Conservation (phyloP, 305 asterid species). For the Fraxinus angustifolia region DNA sequence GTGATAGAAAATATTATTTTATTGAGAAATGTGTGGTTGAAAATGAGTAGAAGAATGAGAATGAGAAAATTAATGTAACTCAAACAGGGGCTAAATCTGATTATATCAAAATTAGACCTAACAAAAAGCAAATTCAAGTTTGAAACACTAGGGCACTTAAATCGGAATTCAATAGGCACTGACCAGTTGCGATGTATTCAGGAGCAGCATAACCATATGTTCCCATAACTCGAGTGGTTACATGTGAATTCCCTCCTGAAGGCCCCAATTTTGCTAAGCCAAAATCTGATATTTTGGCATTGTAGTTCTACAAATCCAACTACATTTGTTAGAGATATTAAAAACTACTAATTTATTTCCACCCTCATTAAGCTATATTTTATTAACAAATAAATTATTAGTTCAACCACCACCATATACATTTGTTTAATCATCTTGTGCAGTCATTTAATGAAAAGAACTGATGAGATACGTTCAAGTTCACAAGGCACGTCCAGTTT, state of each 20-base stretch:
- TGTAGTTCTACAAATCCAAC: constrained; percentile 58
- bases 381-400: background rate
- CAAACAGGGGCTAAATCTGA: background rate
- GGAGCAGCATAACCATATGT: constrained; percentile 97
- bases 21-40: no score
- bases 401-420: background rate
- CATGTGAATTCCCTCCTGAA: constrained; percentile 69
- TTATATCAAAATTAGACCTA: background rate
- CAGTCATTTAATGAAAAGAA: background rate
- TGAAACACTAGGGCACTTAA: background rate
- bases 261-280: constrained; percentile 91
- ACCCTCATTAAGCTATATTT: background rate
- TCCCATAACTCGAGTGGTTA: constrained; percentile 90
- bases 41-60: no score
- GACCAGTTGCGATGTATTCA: constrained; percentile 88
- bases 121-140: background rate
- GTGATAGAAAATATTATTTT: no score
- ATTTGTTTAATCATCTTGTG: background rate
- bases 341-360: background rate
- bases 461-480: background rate
- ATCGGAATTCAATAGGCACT: constrained; percentile 10
- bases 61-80: no score
- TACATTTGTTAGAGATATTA: background rate
- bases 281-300: constrained; percentile 88
- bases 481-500: background rate